Evolutionary conservation across 2,329 filamentous ascomycete genomes (phyloP).

Genomic region (Nigrospora oryzae): DNA sequence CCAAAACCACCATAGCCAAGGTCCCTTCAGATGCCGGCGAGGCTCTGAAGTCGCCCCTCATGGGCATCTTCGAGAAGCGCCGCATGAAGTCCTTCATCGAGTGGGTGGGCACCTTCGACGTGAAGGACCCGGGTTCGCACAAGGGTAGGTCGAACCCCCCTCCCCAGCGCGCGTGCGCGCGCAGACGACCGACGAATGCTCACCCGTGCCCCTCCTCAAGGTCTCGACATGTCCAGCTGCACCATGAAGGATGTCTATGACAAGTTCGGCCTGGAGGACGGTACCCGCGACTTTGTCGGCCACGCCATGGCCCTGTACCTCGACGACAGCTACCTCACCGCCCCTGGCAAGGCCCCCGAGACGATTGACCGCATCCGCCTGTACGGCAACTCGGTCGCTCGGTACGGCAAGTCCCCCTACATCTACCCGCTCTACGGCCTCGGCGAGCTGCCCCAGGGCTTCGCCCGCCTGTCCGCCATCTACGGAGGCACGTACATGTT

Average conservation of each 20-base stretch:
- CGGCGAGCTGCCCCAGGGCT: constrained; percentile 93
- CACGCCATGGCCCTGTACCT: constrained; percentile 97
- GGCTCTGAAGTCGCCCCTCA: constrained; percentile 83
- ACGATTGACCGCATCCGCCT: constrained; percentile 86
- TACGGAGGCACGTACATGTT: constrained; percentile 99
- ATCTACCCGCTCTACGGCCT: constrained; percentile 98
- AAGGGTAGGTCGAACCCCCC: constrained; percentile 58
- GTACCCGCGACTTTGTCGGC: constrained; percentile 91
- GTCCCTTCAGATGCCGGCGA: constrained; percentile 89
- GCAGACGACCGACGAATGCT: background rate
- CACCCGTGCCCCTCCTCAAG: constrained; percentile 30
- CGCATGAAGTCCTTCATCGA: constrained; percentile 94
- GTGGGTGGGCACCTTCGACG: constrained; percentile 84
- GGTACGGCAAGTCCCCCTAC: constrained; percentile 97
- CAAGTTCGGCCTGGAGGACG: constrained; percentile 86
- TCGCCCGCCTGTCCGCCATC: constrained; percentile 93
- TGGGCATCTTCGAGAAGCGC: constrained; percentile 97
- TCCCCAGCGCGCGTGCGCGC: too few species aligned
- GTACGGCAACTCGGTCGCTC: constrained; percentile 94
- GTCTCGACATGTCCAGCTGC: constrained; percentile 67
- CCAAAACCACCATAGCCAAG: constrained; percentile 89
- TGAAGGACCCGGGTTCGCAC: constrained; percentile 75
- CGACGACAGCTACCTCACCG: constrained; percentile 77
- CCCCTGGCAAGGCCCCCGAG: constrained; percentile 67
- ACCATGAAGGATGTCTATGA: constrained; percentile 99